Evolutionary conservation across 331 rosid species (phyloP), one percentile per base, ranked within the genome.

Genomic region (Quercus lobata): DNA sequence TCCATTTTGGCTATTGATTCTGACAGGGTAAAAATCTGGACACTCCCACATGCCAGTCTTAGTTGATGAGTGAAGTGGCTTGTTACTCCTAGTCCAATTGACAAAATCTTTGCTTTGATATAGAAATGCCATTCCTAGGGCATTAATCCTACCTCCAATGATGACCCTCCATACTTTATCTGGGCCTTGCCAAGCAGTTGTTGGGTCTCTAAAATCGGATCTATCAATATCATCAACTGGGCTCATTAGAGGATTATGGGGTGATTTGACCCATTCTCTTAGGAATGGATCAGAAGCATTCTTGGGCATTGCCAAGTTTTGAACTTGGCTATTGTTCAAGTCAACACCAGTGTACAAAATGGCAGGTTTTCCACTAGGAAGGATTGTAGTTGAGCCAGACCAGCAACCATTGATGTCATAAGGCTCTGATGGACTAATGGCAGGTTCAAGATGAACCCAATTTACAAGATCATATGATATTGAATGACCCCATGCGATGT

Each of bases 171-270:
- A 88, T 7, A 75, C 18, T 18, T 75, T 52, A 19, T 88, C 87
- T 5, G 77, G 77, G 41, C 83, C 84, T 7, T 24, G 82, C 91
- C 91, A 88, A 44, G 89, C 89, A 35, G 87, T 83, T 61, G 91
- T 85, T 2, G 91, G 91, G 81, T 88, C 91, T 56, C 91, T 68
- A 25, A 85, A 88, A 3, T 46, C 21, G 10, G 6, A 16, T 0
- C 79, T 71, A 5, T 77, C 81, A 56, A 83, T 78, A 19, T 73
- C 81, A 44, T 78, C 55, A 14, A 4, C 6, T 10, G 79, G 77
- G 17, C 54, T 18, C 21, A 88, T 61, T 2, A 83, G 37, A 5
- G 91, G 89, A 49, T 88, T 88, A 2, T 57, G 73, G 19, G 86
- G 72, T 10, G 78, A 83, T 82, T 84, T 88, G 9, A 73, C 76